These are phyloP conservation scores for Solanum hybrid DNA, from an alignment of 305 asterid genomes.

Conservation along the genomic window DNA sequence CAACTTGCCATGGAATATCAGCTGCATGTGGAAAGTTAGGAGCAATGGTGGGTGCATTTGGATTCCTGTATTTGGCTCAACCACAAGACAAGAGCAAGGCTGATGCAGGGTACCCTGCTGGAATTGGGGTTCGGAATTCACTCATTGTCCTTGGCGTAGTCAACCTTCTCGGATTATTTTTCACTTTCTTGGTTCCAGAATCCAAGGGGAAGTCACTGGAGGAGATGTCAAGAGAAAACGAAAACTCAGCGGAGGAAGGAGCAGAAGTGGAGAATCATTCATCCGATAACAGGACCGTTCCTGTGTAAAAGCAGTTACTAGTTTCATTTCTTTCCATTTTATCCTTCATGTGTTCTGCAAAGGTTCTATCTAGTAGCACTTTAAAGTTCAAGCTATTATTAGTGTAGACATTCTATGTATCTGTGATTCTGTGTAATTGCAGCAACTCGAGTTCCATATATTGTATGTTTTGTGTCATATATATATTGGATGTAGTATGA, in stretches of 20 bases:
- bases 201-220: no score
- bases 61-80: conserved; percentile 43
- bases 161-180: no score
- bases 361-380: neutral
- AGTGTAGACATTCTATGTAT: neutral
- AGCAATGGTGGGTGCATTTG: conserved; percentile 42
- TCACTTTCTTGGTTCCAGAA: no score
- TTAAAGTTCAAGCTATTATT: neutral
- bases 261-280: neutral
- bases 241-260: neutral
- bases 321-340: neutral
- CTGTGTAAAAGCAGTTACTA: neutral
- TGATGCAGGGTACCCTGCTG: conserved; percentile 14
- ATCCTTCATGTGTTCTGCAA: neutral
- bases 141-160: conserved; percentile 1
- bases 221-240: no score
- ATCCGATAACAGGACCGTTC: neutral
- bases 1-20: conserved; percentile 44
- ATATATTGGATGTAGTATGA: neutral
- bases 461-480: neutral
- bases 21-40: conserved; percentile 42
- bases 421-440: neutral
- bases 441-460: neutral
- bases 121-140: conserved; percentile 16
- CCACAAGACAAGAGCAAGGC: conserved; percentile 15